A percentile compares a stretch with the other conserved stretches of the same genome.
These are phyloP conservation scores for Mycena pura DNA, from an alignment of 768 basidiomycete species.

Conservation along the genomic window DNA sequence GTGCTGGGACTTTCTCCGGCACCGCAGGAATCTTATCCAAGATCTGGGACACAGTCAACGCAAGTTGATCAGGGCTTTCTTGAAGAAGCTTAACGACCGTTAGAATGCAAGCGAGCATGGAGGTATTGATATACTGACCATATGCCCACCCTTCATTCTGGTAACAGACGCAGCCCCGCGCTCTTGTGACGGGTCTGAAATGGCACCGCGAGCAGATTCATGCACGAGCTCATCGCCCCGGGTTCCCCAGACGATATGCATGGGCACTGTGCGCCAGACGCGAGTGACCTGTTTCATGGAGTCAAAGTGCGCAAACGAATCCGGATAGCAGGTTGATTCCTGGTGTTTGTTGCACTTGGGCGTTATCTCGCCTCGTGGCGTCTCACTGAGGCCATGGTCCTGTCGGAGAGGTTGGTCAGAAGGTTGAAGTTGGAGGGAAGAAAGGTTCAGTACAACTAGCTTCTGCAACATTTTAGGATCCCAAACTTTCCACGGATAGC, in stretches of 20 bases:
- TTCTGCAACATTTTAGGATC: background rate
- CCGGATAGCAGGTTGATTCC: slow-evolving; percentile 1
- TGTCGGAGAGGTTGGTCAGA: background rate
- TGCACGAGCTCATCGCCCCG: background rate
- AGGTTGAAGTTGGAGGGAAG: background rate
- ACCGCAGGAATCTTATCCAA: background rate
- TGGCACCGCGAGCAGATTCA: background rate
- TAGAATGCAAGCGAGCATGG: background rate
- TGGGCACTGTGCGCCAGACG: background rate
- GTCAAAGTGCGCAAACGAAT: slow-evolving; percentile 1
- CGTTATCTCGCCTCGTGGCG: background rate
- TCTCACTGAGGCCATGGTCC: slow-evolving; percentile 8
- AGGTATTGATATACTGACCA: background rate
- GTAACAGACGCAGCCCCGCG: slow-evolving; percentile 5
- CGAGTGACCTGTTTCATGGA: background rate
- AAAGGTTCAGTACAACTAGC: background rate
- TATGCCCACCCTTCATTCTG: slow-evolving; percentile 1
- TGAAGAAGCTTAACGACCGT: background rate
- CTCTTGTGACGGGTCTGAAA: slow-evolving; percentile 1
- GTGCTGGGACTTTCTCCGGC: background rate
- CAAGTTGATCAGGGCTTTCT: background rate
- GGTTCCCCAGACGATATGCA: slow-evolving; percentile 13
- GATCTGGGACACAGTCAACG: background rate
- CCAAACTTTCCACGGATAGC: slow-evolving; percentile 4
- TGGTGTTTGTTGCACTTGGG: slow-evolving; percentile 1